These are phyloP conservation scores for Carpinus fangiana DNA, from an alignment of 306 rosid species.

Conservation along the genomic window DNA sequence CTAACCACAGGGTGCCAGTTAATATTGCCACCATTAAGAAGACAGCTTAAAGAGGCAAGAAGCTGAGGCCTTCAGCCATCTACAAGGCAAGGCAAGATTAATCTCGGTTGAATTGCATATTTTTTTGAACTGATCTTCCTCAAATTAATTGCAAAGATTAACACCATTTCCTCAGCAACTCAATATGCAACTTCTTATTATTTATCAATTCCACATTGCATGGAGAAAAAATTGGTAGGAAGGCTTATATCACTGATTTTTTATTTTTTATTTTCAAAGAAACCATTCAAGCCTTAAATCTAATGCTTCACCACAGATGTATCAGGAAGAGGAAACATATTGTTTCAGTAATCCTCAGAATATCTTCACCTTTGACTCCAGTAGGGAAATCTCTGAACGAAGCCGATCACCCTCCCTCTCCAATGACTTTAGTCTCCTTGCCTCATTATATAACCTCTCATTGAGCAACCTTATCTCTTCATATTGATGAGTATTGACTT, in stretches of 20 bases:
- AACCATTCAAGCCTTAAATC: conserved; percentile 18
- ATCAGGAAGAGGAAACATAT: conserved; percentile 3
- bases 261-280: not conserved
- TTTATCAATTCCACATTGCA: conserved; percentile 3
- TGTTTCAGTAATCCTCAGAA: conserved; percentile 16
- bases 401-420: conserved; percentile 85
- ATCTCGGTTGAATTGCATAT: not conserved
- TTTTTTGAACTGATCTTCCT: not conserved
- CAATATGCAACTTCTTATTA: not conserved
- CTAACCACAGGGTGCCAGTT: not conserved
- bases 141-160: not conserved
- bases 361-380: conserved; percentile 81
- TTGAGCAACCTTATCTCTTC: conserved; percentile 75
- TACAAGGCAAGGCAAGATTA: not conserved
- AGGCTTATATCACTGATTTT: conserved; percentile 12
- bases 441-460: conserved; percentile 63
- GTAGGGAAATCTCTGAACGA: conserved; percentile 76
- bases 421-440: conserved; percentile 67
- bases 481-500: conserved; percentile 50
- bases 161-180: not conserved
- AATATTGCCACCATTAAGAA: not conserved
- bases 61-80: not conserved
- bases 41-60: not conserved
- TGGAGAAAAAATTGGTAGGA: conserved; percentile 5
- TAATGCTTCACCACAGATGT: conserved; percentile 3